phyloP scores from a whole-genome alignment of 805 yeast species.

The Hemisphaericaspora nanyangensis region DNA sequence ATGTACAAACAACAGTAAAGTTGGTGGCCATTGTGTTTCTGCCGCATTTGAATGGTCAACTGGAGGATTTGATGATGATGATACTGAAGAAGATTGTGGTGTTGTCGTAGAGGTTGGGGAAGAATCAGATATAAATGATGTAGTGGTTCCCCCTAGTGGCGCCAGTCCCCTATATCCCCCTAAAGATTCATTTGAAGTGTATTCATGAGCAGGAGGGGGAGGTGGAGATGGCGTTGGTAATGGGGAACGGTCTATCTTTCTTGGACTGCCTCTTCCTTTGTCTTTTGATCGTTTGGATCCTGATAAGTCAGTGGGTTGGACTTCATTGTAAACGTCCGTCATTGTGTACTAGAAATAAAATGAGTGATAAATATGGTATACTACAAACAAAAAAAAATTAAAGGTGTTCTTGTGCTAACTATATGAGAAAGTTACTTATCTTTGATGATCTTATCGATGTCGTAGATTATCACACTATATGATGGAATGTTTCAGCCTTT shows the following conservation, averaged over 20 bases:
- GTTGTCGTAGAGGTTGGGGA: too few species aligned
- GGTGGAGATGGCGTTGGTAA: background rate
- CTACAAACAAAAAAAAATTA: too few species aligned
- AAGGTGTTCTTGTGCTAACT: background rate
- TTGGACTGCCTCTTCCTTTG: background rate
- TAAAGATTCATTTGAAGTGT: background rate
- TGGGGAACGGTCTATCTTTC: background rate
- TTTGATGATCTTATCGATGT: too few species aligned
- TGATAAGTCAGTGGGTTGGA: background rate
- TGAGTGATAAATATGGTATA: background rate
- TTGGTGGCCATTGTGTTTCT: conserved; percentile 46
- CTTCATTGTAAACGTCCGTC: conserved; percentile 3
- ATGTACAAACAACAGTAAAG: conserved; percentile 48
- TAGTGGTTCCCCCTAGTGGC: background rate
- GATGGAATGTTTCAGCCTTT: too few species aligned
- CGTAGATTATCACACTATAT: too few species aligned
- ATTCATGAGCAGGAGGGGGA: background rate
- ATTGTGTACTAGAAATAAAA: background rate
- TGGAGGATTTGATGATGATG: conserved; percentile 2
- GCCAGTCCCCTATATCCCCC: background rate
- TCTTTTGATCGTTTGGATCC: background rate
- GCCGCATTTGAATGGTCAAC: background rate
- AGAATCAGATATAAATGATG: too few species aligned
- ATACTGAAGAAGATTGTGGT: too few species aligned
- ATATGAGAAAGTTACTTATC: too few species aligned